Evolutionary conservation across 768 basidiomycete species (phyloP), one percentile per base, ranked within the genome.

Genomic region (Rhodotorula sphaerocarpa): DNA sequence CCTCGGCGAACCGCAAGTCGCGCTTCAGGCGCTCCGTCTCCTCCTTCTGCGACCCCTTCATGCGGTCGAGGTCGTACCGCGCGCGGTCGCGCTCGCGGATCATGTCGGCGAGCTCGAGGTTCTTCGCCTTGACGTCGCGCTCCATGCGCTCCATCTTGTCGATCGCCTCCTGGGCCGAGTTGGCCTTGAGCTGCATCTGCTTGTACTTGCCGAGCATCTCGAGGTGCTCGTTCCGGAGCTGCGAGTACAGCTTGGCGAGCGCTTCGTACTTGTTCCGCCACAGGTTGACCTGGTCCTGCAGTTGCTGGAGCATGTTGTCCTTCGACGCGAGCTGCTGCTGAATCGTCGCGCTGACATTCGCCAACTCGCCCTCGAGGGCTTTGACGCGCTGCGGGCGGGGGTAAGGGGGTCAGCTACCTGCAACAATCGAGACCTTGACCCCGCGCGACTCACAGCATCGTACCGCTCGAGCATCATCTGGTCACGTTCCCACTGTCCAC

Each of bases 201-300:
- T 97, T 99, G 81, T 88, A 92, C 77, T 93, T 96, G 67, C 86
- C 83, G 56, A 99, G 83, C 84, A 97, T 88, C 65, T 99, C 95
- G 47, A 99, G 80, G 76, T 99, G 95, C 74, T 97, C 95, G 34
- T 89, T 87, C 57, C 95, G 87, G 15, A 99, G 83, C 74, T 97
- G 95, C 71, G 91, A 96, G 79, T 99, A 99, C 14, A 99, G 82
- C 76, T 97, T 99, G 47, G 95, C 95, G 61, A 99, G 80, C 0
- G 93, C 90, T 75, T 99, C 95, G 75, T 99, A 99, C 77, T 99
- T 99, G 79, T 89, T 92, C 59, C 90, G 86, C 95, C 95, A 99
- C 20, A 93, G 78, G 6, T 83, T 87, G 66, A 96, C 92, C 77
- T 99, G 95, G 72, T 95, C 89, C 73, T 97, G 93, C 5, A 99